Evolutionary conservation across 208 protist species (phyloP), one percentile per base, ranked within the genome.

Genomic region (Tetramitus jugosus): DNA sequence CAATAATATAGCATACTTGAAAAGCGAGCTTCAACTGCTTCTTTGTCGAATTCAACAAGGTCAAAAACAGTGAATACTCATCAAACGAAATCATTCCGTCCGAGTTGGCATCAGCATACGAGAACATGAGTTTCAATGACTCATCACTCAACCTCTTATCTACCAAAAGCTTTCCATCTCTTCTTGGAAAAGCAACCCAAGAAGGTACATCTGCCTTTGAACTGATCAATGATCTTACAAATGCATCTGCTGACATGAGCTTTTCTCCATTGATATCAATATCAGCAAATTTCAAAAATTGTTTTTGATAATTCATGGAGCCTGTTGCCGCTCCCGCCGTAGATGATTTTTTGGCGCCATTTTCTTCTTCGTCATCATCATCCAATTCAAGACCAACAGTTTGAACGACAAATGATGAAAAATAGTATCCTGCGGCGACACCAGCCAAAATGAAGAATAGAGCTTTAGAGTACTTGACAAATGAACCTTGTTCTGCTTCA

Each of bases 41-140:
- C 37, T 33, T 8, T n/a, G 17, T n/a, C 17, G 8, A 37, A 13
- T 39, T 39, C 39, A 74, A 26, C 3, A 74, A 39, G 4, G 39
- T 74, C 3, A 53, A 53, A n/a, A 74, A 74, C 2, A 74, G 35
- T n/a, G 8, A 20, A 74, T 74, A 74, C 53, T 74, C 67, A 53
- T 45, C n/a, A 53, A 56, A 74, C 33, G 10, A 43, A 53, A 74
- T 74, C 23, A 39, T 39, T 33, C 67, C 40, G 53, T 74, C 37
- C 26, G 35, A 29, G 23, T 74, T 39, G 6, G 43, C 26, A 53
- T 74, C 67, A 26, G 67, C 67, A 49, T 39, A 53, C 1, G 35
- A 35, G 26, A 74, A 53, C 6, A 74, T 39, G 1, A 53, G 3
- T 35, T 74, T 29, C 37, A 74, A 74, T 39, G 2, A 7, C 33